Percentiles rank a stretch among this genome's conserved stretches.
Conservation (phyloP, 2,329 filamentous ascomycete genomes). For the Teratosphaeria destructans region DNA sequence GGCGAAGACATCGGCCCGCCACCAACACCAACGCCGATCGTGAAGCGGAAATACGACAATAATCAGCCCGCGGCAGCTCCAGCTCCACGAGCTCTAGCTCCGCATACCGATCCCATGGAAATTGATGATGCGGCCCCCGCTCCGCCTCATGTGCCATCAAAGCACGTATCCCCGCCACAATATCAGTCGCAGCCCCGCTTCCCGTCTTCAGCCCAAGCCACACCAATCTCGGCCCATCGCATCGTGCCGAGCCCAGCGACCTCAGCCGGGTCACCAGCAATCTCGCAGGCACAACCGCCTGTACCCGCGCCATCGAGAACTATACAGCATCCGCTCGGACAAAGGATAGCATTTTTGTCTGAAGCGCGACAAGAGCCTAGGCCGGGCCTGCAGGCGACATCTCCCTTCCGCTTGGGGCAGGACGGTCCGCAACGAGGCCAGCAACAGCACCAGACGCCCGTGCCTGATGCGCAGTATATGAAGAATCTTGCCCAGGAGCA, state of each 20-base stretch:
- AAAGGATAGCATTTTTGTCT: slow-evolving; percentile 22
- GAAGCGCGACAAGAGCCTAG: slow-evolving; percentile 22
- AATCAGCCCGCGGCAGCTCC: slow-evolving; percentile 22
- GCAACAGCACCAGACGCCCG: slow-evolving; percentile 4
- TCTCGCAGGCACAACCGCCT: slow-evolving; percentile 12
- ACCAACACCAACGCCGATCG: slow-evolving; percentile 38
- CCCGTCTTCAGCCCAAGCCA: slow-evolving; percentile 21
- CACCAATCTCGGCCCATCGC: slow-evolving; percentile 19
- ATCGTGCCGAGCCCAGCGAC: slow-evolving; percentile 19
- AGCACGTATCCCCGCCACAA: slow-evolving; percentile 30
- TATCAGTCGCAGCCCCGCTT: slow-evolving; percentile 21
- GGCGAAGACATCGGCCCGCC: slow-evolving; percentile 39
- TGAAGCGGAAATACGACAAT: slow-evolving; percentile 38
- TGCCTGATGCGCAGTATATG: slow-evolving; percentile 15
- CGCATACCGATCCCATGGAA: slow-evolving; percentile 32
- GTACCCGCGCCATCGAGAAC: slow-evolving; percentile 13
- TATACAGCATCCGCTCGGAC: slow-evolving; percentile 19
- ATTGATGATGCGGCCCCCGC: slow-evolving; percentile 27
- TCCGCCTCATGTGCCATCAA: slow-evolving; percentile 13
- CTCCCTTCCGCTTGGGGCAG: slow-evolving; percentile 5
- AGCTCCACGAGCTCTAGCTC: slow-evolving; percentile 34
- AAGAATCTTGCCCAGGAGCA: slow-evolving; percentile 21
- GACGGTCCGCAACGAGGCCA: slow-evolving; percentile 5
- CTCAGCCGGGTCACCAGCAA: slow-evolving; percentile 12
- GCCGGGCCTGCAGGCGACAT: slow-evolving; percentile 6